Evolutionary conservation across 805 yeast species (phyloP).

Genomic region (Candida awuae): DNA sequence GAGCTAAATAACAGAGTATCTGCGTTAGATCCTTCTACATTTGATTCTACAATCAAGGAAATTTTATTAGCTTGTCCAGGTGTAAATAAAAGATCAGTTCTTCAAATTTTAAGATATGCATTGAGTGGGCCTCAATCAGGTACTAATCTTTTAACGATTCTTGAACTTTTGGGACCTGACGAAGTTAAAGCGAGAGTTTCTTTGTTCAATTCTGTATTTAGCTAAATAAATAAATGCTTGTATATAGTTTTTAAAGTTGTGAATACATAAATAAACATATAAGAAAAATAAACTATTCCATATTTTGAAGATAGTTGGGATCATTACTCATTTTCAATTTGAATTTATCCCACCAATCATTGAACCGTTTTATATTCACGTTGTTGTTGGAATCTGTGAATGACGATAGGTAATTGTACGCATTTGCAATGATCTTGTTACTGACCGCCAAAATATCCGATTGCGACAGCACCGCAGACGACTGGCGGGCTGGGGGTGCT

Average conservation of each 20-base stretch:
- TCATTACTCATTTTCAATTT: conserved; percentile 66
- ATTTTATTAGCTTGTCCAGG: conserved; percentile 7
- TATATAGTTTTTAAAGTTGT: too few relatives aligned
- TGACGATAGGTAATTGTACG: conserved; percentile 86
- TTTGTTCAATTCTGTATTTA: conserved; percentile 6
- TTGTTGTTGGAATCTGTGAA: conserved; percentile 73
- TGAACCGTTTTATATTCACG: conserved; percentile 81
- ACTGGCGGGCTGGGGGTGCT: conserved; percentile 13
- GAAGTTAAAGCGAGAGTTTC: conserved; percentile 27
- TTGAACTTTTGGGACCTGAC: conserved; percentile 45
- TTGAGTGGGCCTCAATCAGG: conserved; percentile 68
- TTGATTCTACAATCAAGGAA: conserved; percentile 10
- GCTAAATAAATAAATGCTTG: not conserved
- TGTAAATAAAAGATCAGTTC: conserved; percentile 36
- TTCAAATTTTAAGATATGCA: conserved; percentile 56
- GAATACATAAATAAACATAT: too few relatives aligned
- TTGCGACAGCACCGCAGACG: conserved; percentile 14
- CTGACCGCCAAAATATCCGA: conserved; percentile 51
- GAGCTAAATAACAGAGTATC: conserved; percentile 9
- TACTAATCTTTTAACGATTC: conserved; percentile 49
- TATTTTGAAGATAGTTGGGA: conserved; percentile 65
- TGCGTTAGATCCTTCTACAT: conserved; percentile 8
- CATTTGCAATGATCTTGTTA: conserved; percentile 82
- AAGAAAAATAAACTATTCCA: conserved; percentile 11
- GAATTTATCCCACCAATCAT: conserved; percentile 94